Evolutionary conservation across 2,329 filamentous ascomycete species (phyloP).

Genomic region (Talaromyces rugulosus): DNA sequence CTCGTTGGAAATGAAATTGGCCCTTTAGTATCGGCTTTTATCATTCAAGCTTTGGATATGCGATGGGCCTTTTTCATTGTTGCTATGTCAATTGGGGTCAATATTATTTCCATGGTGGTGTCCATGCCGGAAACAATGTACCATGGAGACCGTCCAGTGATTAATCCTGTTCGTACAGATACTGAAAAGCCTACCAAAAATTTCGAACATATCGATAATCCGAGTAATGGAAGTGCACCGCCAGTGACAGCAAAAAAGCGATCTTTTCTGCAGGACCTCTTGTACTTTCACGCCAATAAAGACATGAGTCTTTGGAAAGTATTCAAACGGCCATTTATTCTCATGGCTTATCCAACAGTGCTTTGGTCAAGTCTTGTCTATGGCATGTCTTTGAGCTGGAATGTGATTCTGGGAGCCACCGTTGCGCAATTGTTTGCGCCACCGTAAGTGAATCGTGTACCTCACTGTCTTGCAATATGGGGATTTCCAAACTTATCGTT

Average conservation of each 20-base stretch:
- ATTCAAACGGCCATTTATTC: conserved; percentile 18
- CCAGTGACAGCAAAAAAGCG: neutral
- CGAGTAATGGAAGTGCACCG: no score
- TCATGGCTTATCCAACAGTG: conserved; percentile 21
- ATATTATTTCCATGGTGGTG: neutral
- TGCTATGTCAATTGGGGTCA: neutral
- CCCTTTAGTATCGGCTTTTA: conserved; percentile 22
- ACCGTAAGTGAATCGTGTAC: neutral
- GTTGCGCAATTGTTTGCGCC: conserved; percentile 18
- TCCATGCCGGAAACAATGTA: neutral
- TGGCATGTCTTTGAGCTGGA: conserved; percentile 24
- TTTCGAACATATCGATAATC: no score
- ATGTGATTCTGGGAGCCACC: conserved; percentile 24
- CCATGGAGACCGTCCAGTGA: no score
- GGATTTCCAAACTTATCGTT: no score
- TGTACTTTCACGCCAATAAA: conserved; percentile 16
- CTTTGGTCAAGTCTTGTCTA: conserved; percentile 23
- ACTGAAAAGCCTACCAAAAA: no score
- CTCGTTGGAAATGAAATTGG: conserved; percentile 24
- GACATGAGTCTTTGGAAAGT: conserved; percentile 20
- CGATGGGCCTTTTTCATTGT: neutral
- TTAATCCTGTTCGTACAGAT: no score
- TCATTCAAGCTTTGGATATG: neutral
- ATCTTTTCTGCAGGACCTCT: neutral
- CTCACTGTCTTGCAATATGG: no score